Percentiles rank a stretch among this genome's conserved stretches.
Evolutionary conservation across 768 basidiomycete genomes (phyloP).

Genomic region (Hericium rajendrae): DNA sequence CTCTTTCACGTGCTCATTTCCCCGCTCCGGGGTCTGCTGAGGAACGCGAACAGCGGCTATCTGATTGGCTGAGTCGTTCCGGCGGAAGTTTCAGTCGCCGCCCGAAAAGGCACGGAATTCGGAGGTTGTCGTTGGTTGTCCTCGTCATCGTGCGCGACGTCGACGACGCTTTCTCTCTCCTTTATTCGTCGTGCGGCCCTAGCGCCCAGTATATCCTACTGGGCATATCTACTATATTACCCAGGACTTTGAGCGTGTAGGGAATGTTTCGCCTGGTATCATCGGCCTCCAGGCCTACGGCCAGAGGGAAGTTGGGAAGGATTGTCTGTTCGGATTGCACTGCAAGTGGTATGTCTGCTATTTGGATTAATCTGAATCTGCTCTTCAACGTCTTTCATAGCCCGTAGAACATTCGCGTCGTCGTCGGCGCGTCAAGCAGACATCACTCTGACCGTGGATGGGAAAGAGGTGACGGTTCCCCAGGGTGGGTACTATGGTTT

Average conservation of each 20-base stretch:
- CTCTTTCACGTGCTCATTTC: no score
- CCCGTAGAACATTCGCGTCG: slow-evolving; percentile 54
- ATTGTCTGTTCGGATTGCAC: slow-evolving; percentile 24
- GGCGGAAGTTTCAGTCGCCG: slow-evolving; percentile 5
- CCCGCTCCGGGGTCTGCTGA: not conserved
- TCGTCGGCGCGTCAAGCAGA: slow-evolving; percentile 60
- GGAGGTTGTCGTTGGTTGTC: slow-evolving; percentile 7
- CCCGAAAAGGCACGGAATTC: slow-evolving; percentile 5
- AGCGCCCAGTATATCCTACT: not conserved
- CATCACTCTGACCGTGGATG: slow-evolving; percentile 91
- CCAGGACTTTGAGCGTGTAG: not conserved
- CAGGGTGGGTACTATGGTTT: slow-evolving; percentile 53
- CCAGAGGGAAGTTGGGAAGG: slow-evolving; percentile 64
- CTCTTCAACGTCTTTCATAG: slow-evolving; percentile 18
- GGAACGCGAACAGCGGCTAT: not conserved
- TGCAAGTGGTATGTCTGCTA: slow-evolving; percentile 5
- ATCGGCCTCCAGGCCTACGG: slow-evolving; percentile 41
- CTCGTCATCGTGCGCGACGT: slow-evolving; percentile 13
- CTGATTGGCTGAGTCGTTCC: slow-evolving; percentile 5
- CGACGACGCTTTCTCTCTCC: slow-evolving; percentile 5
- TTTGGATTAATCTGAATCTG: not conserved
- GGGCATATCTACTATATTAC: not conserved
- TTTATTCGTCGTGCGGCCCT: slow-evolving; percentile 2
- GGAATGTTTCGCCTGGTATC: slow-evolving; percentile 65
- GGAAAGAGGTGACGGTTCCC: slow-evolving; percentile 94